Evolutionary conservation across 768 basidiomycete species (phyloP).

Genomic region (Aureoboletus auriporus): DNA sequence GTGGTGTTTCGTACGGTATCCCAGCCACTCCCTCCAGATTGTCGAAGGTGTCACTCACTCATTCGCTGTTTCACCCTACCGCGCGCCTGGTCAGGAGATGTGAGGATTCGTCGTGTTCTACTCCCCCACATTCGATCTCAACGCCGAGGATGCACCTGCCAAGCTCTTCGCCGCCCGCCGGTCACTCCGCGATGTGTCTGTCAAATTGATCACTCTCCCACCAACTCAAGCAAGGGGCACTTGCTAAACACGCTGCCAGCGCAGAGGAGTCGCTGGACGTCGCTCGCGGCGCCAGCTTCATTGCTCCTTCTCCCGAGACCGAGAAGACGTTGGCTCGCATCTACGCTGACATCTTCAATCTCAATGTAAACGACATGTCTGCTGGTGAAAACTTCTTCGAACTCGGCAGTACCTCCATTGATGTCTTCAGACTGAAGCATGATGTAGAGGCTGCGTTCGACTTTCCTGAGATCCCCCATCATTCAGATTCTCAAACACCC

Average conservation of each 20-base stretch:
- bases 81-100: conserved; percentile 33
- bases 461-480: conserved; percentile 31
- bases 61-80: conserved; percentile 32
- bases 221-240: conserved; percentile 36
- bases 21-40: conserved; percentile 34
- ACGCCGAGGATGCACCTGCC: neutral
- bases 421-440: conserved; percentile 30
- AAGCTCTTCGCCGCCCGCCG: neutral
- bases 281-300: conserved; percentile 10
- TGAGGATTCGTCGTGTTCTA: conserved; percentile 42
- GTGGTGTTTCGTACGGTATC: conserved; percentile 36
- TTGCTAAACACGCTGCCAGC: conserved; percentile 22
- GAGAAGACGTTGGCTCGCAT: conserved; percentile 27
- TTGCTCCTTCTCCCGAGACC: conserved; percentile 18
- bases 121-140: conserved; percentile 20
- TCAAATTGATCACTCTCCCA: conserved; percentile 31
- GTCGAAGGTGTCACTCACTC: conserved; percentile 32
- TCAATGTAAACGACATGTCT: conserved; percentile 19
- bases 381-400: conserved; percentile 37
- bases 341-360: conserved; percentile 16
- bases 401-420: conserved; percentile 40
- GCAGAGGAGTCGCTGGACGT: no score
- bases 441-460: conserved; percentile 26
- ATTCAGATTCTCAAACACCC: conserved; percentile 38
- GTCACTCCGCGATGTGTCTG: conserved; percentile 26